These are phyloP conservation scores for Paralagenidium karlingii DNA, from an alignment of 352 stramenopile species.

Conservation along the genomic window DNA sequence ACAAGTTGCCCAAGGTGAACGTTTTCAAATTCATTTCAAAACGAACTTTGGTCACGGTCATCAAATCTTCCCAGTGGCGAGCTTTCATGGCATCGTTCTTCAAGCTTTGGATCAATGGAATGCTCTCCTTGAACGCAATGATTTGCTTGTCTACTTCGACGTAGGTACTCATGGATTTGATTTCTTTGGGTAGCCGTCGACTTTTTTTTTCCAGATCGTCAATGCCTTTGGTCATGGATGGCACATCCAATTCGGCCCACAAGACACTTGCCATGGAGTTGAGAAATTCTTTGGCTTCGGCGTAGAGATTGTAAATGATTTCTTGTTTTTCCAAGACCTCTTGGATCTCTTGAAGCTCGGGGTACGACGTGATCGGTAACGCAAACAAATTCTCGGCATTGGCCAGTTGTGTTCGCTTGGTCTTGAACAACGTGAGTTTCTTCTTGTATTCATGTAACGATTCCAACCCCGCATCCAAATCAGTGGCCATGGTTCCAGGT, in stretches of 20 bases:
- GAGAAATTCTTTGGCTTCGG: constrained; percentile 90
- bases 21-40: constrained; percentile 91
- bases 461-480: constrained; percentile 85
- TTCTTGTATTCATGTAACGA: constrained; percentile 80
- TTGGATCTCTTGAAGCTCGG: constrained; percentile 79
- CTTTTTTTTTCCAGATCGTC: constrained; percentile 89
- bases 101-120: constrained; percentile 87
- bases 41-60: constrained; percentile 79
- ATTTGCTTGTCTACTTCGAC: constrained; percentile 87
- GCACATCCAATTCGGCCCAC: constrained; percentile 89
- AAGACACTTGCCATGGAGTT: constrained; percentile 78
- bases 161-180: constrained; percentile 86
- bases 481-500: constrained; percentile 64
- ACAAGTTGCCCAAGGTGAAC: constrained; percentile 86
- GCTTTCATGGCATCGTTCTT: constrained; percentile 92
- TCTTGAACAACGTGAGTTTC: constrained; percentile 63
- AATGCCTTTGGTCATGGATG: constrained; percentile 84
- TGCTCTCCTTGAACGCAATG: constrained; percentile 88
- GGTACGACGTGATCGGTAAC: constrained; percentile 84
- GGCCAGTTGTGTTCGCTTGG: constrained; percentile 72
- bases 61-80: constrained; percentile 85
- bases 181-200: constrained; percentile 84
- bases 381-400: constrained; percentile 93
- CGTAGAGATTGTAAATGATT: constrained; percentile 87
- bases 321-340: constrained; percentile 82